Evolutionary conservation across 169 alveolate genomes (phyloP).

Genomic region (Sarcocystis neurona): DNA sequence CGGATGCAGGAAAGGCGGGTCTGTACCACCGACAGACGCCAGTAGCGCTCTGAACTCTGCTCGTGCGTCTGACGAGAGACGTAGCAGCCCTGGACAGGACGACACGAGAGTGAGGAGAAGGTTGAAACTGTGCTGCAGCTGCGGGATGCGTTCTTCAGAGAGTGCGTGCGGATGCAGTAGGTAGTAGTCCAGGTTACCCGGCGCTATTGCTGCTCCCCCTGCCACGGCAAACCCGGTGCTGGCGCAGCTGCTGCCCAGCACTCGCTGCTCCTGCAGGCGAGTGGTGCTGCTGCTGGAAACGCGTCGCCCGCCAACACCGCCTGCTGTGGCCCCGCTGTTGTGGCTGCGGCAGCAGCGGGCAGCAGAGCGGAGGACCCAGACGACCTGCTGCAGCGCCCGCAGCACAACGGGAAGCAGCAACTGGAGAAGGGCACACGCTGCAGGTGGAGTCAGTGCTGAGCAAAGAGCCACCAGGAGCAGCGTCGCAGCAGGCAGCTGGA

Average conservation of each 20-base stretch:
- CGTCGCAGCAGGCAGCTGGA: background rate
- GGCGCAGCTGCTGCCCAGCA: background rate
- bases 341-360: background rate
- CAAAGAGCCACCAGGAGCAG: background rate
- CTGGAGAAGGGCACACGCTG: background rate
- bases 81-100: background rate
- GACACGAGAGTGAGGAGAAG: constrained; percentile 8
- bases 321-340: background rate
- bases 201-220: background rate
- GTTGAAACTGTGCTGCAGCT: constrained; percentile 6
- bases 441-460: background rate
- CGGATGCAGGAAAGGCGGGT: background rate
- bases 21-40: background rate
- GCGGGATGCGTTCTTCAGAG: background rate
- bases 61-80: background rate
- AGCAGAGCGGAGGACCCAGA: background rate
- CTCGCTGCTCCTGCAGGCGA: background rate
- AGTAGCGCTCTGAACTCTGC: background rate
- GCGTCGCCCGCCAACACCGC: background rate
- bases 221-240: background rate
- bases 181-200: background rate
- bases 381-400: constrained; percentile 12
- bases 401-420: background rate
- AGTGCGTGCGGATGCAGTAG: background rate
- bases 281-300: too few relatives aligned